Evolutionary conservation across 2,329 filamentous ascomycete genomes (phyloP).

Genomic region (Penicillium aurantiogriseum): DNA sequence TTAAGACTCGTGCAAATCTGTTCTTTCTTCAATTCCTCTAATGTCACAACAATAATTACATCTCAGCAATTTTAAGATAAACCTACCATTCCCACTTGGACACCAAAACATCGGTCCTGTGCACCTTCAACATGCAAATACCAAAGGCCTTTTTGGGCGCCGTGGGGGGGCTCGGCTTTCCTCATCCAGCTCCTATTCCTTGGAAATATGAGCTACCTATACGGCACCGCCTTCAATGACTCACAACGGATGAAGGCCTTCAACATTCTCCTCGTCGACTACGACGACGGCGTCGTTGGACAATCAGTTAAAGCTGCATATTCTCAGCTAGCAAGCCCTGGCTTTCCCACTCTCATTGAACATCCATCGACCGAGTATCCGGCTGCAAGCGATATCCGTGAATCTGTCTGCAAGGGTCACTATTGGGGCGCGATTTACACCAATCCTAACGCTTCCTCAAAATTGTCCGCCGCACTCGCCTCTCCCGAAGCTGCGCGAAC

Average conservation of each 20-base stretch:
- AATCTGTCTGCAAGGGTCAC: constrained; percentile 16
- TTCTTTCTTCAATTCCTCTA: not conserved
- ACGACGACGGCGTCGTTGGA: not conserved
- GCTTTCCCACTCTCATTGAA: constrained; percentile 11
- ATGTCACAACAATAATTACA: not conserved
- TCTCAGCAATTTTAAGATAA: not conserved
- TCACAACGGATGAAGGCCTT: not conserved
- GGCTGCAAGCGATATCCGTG: not conserved
- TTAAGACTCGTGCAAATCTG: not conserved
- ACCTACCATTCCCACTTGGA: not conserved
- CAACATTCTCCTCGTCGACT: constrained; percentile 14
- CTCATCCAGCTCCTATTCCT: not conserved
- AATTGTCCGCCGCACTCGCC: constrained; percentile 34
- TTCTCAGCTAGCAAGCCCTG: not conserved
- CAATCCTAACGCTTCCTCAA: constrained; percentile 30
- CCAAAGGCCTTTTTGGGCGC: not conserved
- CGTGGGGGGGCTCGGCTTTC: not conserved
- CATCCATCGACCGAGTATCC: not conserved
- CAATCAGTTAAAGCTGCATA: not conserved
- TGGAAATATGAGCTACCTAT: not conserved
- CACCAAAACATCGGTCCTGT: not conserved
- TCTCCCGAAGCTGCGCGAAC: constrained; percentile 24
- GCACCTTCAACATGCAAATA: not conserved
- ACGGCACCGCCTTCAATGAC: not conserved
- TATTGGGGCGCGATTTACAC: constrained; percentile 32